Conservation (phyloP, 441 rosid species). For the Syzygium syzygioides region DNA sequence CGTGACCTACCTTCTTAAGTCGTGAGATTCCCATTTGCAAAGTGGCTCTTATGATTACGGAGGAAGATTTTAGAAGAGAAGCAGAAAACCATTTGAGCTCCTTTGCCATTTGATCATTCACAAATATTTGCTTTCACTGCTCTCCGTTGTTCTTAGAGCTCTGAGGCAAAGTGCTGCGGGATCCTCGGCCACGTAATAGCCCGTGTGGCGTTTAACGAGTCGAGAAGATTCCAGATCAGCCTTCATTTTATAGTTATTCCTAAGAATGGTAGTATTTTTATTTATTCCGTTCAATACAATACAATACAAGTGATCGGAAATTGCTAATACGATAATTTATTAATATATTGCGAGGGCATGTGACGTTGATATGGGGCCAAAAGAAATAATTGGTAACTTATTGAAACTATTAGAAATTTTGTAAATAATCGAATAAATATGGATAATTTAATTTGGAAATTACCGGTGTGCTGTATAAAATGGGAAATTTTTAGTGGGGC, state of each 20-base stretch:
- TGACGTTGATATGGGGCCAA: not conserved
- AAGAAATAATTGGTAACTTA: not conserved
- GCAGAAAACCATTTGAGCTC: not conserved
- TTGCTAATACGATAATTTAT: rapidly evolving
- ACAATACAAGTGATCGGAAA: not conserved
- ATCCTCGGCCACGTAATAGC: too few species aligned
- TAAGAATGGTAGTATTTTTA: not conserved
- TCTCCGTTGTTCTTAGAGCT: not conserved
- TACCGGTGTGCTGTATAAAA: not conserved
- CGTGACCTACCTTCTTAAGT: not conserved
- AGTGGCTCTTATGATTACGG: not conserved
- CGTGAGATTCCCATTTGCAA: not conserved
- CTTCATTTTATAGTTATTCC: too few species aligned
- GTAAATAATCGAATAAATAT: not conserved
- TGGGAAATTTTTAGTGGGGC: not conserved
- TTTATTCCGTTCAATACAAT: not conserved
- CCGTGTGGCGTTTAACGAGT: too few species aligned
- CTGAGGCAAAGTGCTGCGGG: not conserved
- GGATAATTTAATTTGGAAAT: not conserved
- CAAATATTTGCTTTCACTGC: not conserved
- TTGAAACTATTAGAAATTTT: not conserved
- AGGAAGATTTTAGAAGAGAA: not conserved
- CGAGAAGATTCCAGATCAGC: too few species aligned
- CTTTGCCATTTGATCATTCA: not conserved
- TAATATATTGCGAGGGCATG: rapidly evolving